phyloP scores from a whole-genome alignment of 768 basidiomycete species.

The Leccinum arenicola region DNA sequence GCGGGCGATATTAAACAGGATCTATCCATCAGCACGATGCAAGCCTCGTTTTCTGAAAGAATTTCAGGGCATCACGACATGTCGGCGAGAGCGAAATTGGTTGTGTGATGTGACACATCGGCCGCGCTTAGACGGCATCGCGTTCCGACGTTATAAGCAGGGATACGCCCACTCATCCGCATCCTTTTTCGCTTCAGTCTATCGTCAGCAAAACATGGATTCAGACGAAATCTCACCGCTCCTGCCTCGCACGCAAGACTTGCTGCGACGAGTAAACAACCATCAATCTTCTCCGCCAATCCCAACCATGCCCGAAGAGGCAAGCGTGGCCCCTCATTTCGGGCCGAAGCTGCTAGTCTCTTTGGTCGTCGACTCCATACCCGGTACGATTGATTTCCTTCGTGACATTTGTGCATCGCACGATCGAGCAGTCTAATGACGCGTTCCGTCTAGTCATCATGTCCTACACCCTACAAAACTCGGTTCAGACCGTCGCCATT shows the following conservation, averaged over 20 bases:
- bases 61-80: not conserved
- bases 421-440: not conserved
- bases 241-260: slow-evolving; percentile 15
- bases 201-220: slow-evolving; percentile 14
- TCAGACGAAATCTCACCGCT: slow-evolving; percentile 34
- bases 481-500: slow-evolving; percentile 64
- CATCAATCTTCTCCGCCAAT: slow-evolving; percentile 14
- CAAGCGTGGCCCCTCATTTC: slow-evolving; percentile 20
- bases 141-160: slow-evolving; percentile 18
- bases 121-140: slow-evolving; percentile 8
- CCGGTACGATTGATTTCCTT: slow-evolving; percentile 39
- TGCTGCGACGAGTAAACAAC: slow-evolving; percentile 6
- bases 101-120: not conserved
- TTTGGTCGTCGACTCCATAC: slow-evolving; percentile 55
- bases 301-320: slow-evolving; percentile 28
- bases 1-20: slow-evolving; percentile 1
- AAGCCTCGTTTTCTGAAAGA: slow-evolving; percentile 22
- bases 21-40: slow-evolving; percentile 28
- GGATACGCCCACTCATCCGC: not conserved
- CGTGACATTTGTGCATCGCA: not conserved
- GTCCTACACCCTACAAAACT: slow-evolving; percentile 73
- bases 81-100: not conserved
- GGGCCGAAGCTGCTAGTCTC: slow-evolving; percentile 40
- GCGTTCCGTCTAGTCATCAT: slow-evolving; percentile 49
- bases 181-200: slow-evolving; percentile 9